Percentiles rank a stretch among this genome's conserved stretches.
Evolutionary conservation across 768 basidiomycete species (phyloP).

Genomic region (Trametes coccinea): DNA sequence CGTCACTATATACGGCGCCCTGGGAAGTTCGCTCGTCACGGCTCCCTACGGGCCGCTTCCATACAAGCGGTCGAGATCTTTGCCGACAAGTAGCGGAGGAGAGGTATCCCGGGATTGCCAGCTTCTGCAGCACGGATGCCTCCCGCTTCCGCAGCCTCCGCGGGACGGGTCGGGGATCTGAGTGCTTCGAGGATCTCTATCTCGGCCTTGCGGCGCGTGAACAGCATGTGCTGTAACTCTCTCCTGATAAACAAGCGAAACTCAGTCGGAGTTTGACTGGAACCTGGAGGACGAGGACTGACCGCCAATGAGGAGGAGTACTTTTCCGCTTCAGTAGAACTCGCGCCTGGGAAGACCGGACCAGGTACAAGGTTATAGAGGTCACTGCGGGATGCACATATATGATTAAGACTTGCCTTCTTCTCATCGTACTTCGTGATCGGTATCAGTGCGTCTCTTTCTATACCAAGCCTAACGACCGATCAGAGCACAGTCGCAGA

Average conservation of each 20-base stretch:
- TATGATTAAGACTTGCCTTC: conserved; percentile 50
- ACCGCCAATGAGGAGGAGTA: conserved; percentile 72
- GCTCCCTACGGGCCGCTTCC: conserved; percentile 1
- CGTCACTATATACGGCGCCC: too few relatives aligned
- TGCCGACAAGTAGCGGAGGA: conserved; percentile 29
- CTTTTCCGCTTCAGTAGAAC: conserved; percentile 54
- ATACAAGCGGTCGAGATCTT: conserved; percentile 25
- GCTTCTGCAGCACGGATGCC: neutral
- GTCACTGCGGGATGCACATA: neutral
- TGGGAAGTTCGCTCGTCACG: neutral
- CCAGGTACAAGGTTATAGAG: neutral
- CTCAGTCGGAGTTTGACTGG: neutral
- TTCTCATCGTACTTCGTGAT: conserved; percentile 71
- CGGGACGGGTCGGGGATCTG: neutral
- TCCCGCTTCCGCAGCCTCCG: conserved; percentile 1
- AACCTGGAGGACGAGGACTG: conserved; percentile 21
- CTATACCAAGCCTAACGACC: conserved; percentile 54
- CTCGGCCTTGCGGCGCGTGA: conserved; percentile 87
- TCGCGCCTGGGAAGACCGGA: conserved; percentile 49
- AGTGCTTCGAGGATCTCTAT: conserved; percentile 64
- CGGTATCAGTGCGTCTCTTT: conserved; percentile 61
- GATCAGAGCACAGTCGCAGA: neutral
- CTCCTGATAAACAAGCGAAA: conserved; percentile 46
- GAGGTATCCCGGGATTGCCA: conserved; percentile 11
- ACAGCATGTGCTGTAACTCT: conserved; percentile 80